phyloP scores from a whole-genome alignment of 129 eudicot genomes.

The Flaveria sonorensis region DNA sequence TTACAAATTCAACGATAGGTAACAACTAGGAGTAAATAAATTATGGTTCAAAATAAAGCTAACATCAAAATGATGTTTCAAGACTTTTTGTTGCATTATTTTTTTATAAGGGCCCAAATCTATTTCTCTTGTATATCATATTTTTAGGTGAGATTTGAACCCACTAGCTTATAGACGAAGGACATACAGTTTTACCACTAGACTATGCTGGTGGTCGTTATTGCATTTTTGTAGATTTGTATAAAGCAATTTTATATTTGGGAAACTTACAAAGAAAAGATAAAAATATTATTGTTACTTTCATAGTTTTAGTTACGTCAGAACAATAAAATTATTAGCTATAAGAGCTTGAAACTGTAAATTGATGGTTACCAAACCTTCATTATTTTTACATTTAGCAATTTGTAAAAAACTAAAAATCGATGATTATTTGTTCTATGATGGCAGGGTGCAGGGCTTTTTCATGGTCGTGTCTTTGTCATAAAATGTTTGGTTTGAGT shows the following conservation, averaged over 20 bases:
- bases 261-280: neutral
- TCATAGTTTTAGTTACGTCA: neutral
- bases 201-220: no score
- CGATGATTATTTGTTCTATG: neutral
- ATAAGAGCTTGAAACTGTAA: neutral
- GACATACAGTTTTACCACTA: no score
- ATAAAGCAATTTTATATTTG: neutral
- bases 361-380: neutral
- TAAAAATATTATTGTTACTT: neutral
- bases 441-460: neutral
- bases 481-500: slow-evolving; percentile 10
- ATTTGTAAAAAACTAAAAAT: neutral
- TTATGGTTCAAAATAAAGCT: no score
- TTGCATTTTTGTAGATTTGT: neutral
- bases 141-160: no score
- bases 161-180: no score
- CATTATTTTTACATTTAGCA: neutral
- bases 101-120: no score
- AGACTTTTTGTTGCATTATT: no score
- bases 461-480: slow-evolving; percentile 15
- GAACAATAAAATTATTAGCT: neutral
- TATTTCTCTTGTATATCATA: no score
- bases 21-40: no score
- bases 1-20: no score
- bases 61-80: no score